Conservation (phyloP, 345 rosid species). For the Melaleuca quinquenervia region DNA sequence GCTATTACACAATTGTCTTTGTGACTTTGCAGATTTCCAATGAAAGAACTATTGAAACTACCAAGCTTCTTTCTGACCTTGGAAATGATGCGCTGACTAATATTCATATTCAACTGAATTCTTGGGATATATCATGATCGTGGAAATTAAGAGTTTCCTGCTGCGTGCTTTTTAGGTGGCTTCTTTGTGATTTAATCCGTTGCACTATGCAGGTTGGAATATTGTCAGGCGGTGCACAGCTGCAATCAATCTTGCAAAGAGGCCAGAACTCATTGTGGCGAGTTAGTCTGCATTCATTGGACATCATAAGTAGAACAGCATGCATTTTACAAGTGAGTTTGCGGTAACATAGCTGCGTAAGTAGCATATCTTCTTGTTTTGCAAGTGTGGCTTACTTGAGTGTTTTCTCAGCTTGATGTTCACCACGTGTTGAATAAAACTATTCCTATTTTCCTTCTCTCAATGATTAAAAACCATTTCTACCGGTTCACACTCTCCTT, state of each 20-base stretch:
- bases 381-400: background rate
- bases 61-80: conserved; percentile 31
- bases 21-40: conserved; percentile 39
- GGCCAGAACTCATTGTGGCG: conserved; percentile 59
- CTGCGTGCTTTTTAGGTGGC: background rate
- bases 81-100: background rate
- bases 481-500: background rate
- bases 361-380: background rate
- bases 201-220: conserved; percentile 26
- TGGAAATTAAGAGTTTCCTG: background rate
- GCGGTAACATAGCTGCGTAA: background rate
- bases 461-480: background rate
- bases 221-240: conserved; percentile 60
- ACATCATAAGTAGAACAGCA: background rate
- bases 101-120: background rate
- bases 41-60: conserved; percentile 67
- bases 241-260: conserved; percentile 41
- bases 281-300: conserved; percentile 1
- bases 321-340: background rate
- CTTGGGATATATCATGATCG: background rate
- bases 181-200: background rate
- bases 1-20: background rate
- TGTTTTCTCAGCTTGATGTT: background rate
- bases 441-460: background rate
- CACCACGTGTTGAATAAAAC: background rate